These are phyloP conservation scores for Yarrowia phangngaensis DNA, from an alignment of 805 yeast species.

Conservation along the genomic window DNA sequence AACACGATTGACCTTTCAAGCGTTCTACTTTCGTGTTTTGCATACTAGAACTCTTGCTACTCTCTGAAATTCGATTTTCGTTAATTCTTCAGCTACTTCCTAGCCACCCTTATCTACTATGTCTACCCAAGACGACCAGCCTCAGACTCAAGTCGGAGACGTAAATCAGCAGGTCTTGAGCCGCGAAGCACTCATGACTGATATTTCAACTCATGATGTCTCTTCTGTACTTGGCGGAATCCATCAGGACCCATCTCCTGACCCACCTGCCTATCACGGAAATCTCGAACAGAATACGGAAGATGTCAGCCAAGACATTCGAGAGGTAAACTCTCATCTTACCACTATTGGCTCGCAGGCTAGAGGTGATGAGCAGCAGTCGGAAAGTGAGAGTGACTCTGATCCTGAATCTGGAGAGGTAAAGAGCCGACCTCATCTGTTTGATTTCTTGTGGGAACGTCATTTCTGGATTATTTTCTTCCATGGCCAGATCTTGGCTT, in stretches of 20 bases:
- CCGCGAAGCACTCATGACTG: too few species aligned
- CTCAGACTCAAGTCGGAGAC: too few species aligned
- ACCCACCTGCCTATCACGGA: too few species aligned
- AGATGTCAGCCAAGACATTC: background rate
- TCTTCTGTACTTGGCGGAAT: too few species aligned
- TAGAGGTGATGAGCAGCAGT: too few species aligned
- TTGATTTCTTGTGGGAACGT: conserved; percentile 11
- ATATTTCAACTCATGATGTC: too few species aligned
- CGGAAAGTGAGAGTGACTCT: background rate
- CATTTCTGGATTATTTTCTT: conserved; percentile 44
- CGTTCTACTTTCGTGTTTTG: conserved; percentile 35
- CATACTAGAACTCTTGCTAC: conserved; percentile 32
- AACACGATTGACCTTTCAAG: conserved; percentile 32
- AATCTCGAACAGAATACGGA: background rate
- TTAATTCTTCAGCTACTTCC: background rate
- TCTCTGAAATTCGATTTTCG: background rate
- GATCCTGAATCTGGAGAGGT: background rate
- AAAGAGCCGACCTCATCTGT: conserved; percentile 8
- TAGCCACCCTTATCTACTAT: conserved; percentile 12
- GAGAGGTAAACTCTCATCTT: conserved; percentile 5
- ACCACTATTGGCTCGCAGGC: background rate
- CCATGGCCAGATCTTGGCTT: conserved; percentile 44
- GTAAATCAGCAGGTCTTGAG: too few species aligned
- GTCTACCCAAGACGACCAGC: conserved; percentile 4
- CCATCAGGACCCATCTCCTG: too few species aligned